Base-by-base conservation (phyloP, 305 asterid species). In the Salvia sclarea region DNA sequence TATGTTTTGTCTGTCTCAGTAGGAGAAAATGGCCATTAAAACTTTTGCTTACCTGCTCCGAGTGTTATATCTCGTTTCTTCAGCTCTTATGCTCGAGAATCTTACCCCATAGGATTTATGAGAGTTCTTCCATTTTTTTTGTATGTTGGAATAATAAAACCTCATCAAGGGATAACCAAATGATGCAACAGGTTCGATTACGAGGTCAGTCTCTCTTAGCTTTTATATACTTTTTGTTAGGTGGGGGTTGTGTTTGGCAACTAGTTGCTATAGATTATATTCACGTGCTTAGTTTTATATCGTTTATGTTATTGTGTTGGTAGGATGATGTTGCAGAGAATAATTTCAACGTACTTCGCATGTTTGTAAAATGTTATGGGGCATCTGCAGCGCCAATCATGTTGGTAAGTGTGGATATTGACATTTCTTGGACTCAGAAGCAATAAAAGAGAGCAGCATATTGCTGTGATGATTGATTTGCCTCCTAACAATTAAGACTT, bases 241-340 rank as follows among this genome's bases (percentile, higher is more conserved):
- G 16, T 1, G 20, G 24, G 10, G 5, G 17, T 37, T 54, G 31
- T 43, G 57, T 43, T 53, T n/a, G 10, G 14, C 50, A 62, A 10
- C 44, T 33, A 7, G 58, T 37, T 45, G 16, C 13, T 45, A 6
- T 57, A 9, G 52, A 40, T 60, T 50, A 45, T 37, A 44, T 41
- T 58, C 50, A 65, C 71, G 11, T 68, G 8, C 38, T 33, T 20
- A 21, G 6, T 17, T 64, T 58, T 25, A 62, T 20, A 50, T 52
- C 28, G 2, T 35, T 49, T 22, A 17, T 72, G 44, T 20, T 62
- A 54, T 72, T 69, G 49, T 24, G 67, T 58, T 55, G 13, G 33
- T 77, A 94, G 99, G 95, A 89, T 11, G 99, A 94, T 62, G 84
- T 94, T 45, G 59, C 82, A 20, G 91, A 85, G 69, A 91, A 94